phyloP scores from a whole-genome alignment of 1,284 basidiomycete species.

The Ceratobasidium papillatum region DNA sequence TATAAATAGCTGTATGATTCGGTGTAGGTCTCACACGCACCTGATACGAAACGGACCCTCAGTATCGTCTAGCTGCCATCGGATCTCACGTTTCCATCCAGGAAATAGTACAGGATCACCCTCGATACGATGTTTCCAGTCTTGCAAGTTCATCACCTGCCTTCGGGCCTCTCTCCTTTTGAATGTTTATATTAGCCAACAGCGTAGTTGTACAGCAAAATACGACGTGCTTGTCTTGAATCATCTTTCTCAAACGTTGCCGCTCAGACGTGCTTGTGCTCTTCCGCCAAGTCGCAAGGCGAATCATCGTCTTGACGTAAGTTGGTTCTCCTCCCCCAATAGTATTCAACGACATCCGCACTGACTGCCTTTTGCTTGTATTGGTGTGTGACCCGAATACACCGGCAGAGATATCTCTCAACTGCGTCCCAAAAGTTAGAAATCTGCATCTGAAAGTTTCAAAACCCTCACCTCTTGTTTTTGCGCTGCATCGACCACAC shows the following conservation, averaged over 20 bases:
- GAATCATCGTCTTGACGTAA: constrained; percentile 53
- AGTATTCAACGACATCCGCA: constrained; percentile 23
- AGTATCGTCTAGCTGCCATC: constrained; percentile 86
- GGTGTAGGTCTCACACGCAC: constrained; percentile 54
- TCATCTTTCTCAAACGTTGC: constrained; percentile 72
- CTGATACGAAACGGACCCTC: constrained; percentile 86
- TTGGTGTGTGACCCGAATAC: constrained; percentile 4
- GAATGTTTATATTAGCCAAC: not conserved
- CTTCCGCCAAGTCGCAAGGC: constrained; percentile 75
- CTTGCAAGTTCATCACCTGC: constrained; percentile 67
- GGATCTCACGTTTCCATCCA: constrained; percentile 50
- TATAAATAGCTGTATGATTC: not conserved
- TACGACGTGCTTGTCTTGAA: constrained; percentile 71
- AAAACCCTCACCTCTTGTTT: constrained; percentile 67
- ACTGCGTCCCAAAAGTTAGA: not conserved
- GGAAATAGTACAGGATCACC: constrained; percentile 72
- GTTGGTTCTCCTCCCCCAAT: constrained; percentile 35
- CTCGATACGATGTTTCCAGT: constrained; percentile 65
- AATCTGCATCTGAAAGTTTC: not conserved
- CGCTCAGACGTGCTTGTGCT: constrained; percentile 70
- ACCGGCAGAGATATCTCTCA: constrained; percentile 17
- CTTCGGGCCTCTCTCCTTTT: constrained; percentile 72
- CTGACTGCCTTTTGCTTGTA: constrained; percentile 25
- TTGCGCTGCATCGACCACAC: constrained; percentile 64
- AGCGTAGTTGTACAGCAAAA: constrained; percentile 15